Base-by-base conservation (phyloP, 305 asterid genomes). In the Fraxinus ornus region DNA sequence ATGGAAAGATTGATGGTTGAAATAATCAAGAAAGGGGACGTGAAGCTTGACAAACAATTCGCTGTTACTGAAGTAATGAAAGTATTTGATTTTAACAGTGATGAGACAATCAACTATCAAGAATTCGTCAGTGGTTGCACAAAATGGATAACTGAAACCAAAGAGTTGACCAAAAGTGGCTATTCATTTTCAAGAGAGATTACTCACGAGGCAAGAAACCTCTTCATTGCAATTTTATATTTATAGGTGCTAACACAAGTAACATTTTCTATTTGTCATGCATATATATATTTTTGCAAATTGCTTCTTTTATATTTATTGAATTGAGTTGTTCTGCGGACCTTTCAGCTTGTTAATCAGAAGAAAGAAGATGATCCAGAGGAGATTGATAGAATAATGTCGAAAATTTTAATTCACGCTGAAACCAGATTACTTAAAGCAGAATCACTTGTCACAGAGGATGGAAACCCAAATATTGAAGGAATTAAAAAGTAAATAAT, bases 381-480 rank as follows among this genome's bases (percentile, higher is more conserved):
- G 7, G 80, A 83, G 73, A 86, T 88, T 9, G 89, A 88, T 30
- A 57, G 75, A 28, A 80, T 91, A 57, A 87, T 89, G 93, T 85
- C 93, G 1, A 87, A 89, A 89, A 81, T 91, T 52, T 70, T 92
- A 76, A 84, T 80, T 82, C 93, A 91, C 78, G 86, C 91, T 7
- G 85, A 91, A 78, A 84, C 77, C 30, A 83, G 85, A 15, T 26
- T 85, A 70, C 84, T 89, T 74, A 83, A 83, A 85, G 80, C 90
- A 3, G 85, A 87, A 83, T 52, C 83, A 75, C 91, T 91, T 2
- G 81, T 85, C 83, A 87, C 87, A 2, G 78, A 83, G 7, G 90
- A 91, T 15, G 97, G 97, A 76, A 88, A 85, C 87, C 95, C 95
- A 47, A 86, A 90, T 49, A 75, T 83, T 1, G 93, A 91, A 74